phyloP scores from a whole-genome alignment of 139 green algal genomes.

The Ulvella scutata region DNA sequence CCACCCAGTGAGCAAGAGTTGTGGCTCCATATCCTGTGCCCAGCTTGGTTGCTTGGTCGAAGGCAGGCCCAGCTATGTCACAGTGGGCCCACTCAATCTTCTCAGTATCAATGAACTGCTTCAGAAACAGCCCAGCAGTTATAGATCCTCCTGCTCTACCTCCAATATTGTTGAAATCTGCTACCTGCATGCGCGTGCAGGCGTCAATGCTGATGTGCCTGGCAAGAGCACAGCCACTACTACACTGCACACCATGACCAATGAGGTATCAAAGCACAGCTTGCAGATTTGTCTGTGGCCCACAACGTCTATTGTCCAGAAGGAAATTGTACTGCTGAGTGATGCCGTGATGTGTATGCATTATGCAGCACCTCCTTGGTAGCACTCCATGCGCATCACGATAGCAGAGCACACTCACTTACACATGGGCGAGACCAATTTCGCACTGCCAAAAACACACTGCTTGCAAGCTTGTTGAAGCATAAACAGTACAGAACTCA shows the following conservation, averaged over 20 bases:
- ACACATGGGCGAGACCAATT: too few species aligned
- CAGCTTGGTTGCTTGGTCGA: slow-evolving; percentile 58
- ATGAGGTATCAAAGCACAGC: too few species aligned
- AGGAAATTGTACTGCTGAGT: too few species aligned
- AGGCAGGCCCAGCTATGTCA: slow-evolving; percentile 80
- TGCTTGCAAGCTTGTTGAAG: not conserved
- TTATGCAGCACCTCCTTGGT: too few species aligned
- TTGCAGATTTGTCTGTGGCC: too few species aligned
- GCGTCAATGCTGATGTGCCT: too few species aligned
- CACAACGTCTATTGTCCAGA: too few species aligned
- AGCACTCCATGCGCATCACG: too few species aligned
- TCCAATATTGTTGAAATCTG: slow-evolving; percentile 84
- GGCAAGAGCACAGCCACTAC: too few species aligned
- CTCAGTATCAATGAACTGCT: slow-evolving; percentile 57
- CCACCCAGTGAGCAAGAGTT: slow-evolving; percentile 67
- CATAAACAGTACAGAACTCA: not conserved
- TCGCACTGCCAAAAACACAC: not conserved
- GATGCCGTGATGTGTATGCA: too few species aligned
- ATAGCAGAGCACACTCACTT: too few species aligned
- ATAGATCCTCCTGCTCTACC: slow-evolving; percentile 60
- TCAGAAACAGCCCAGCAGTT: slow-evolving; percentile 86
- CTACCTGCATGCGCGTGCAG: slow-evolving; percentile 33
- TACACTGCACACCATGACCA: too few species aligned
- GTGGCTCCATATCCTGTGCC: slow-evolving; percentile 83
- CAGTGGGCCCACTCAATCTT: slow-evolving; percentile 83